These are phyloP conservation scores for Candolleomyces efflorescens DNA, from an alignment of 768 basidiomycete genomes.

Conservation along the genomic window DNA sequence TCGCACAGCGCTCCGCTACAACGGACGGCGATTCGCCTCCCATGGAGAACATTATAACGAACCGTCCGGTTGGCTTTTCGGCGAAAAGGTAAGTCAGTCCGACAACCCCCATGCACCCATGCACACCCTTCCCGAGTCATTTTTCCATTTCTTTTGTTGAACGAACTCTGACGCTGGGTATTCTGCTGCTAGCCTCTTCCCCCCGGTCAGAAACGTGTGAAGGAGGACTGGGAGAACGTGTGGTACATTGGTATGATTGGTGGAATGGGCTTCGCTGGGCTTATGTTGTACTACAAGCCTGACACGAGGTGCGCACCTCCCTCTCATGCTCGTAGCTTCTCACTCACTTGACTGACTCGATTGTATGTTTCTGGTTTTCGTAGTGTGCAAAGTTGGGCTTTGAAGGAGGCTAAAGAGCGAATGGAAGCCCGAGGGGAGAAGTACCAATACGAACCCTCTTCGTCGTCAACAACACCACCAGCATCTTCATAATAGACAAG, in stretches of 20 bases:
- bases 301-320: constrained; percentile 73
- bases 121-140: background rate
- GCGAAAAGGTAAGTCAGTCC: constrained; percentile 73
- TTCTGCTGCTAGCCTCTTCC: constrained; percentile 62
- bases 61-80: constrained; percentile 82
- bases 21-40: constrained; percentile 55
- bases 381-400: constrained; percentile 91
- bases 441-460: constrained; percentile 71
- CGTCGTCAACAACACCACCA: constrained; percentile 24
- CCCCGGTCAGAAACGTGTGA: constrained; percentile 79
- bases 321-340: background rate
- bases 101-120: background rate
- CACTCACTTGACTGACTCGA: constrained; percentile 1
- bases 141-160: no score
- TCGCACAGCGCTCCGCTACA: constrained; percentile 30
- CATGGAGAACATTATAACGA: constrained; percentile 85
- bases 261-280: constrained; percentile 66
- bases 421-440: constrained; percentile 94
- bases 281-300: constrained; percentile 88
- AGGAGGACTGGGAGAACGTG: constrained; percentile 87
- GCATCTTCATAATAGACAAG: background rate
- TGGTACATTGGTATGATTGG: constrained; percentile 95
- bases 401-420: constrained; percentile 82
- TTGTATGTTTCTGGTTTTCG: background rate
- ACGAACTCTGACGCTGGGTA: background rate